These are phyloP conservation scores for Nakataea oryzae DNA, from an alignment of 2,329 filamentous ascomycete species.

Conservation along the genomic window DNA sequence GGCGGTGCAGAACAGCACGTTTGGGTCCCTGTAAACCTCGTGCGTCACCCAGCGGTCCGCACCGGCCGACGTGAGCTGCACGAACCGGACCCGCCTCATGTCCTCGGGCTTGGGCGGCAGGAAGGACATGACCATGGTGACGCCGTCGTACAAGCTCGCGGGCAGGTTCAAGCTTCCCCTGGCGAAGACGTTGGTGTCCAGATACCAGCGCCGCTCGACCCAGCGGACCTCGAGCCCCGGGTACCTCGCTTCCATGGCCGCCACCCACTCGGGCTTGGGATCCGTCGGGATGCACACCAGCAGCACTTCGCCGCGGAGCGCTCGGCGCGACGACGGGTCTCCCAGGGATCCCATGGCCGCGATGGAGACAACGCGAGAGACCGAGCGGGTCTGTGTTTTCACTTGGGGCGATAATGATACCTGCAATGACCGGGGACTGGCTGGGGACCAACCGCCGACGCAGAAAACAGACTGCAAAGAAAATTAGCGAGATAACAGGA, in stretches of 20 bases:
- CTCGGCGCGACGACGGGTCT: not conserved
- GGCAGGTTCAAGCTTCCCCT: slow-evolving; percentile 10
- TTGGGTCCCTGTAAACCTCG: slow-evolving; percentile 19
- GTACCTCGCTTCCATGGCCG: slow-evolving; percentile 15
- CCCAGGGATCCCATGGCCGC: not conserved
- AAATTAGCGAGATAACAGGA: not conserved
- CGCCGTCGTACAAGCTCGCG: slow-evolving; percentile 23
- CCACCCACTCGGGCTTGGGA: slow-evolving; percentile 22
- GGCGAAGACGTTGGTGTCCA: not conserved
- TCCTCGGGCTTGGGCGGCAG: slow-evolving; percentile 18
- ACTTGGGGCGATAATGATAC: not conserved
- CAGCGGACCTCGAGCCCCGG: slow-evolving; percentile 10
- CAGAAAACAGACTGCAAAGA: not conserved
- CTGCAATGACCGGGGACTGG: not conserved
- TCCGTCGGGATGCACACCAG: slow-evolving; percentile 24
- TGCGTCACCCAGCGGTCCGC: slow-evolving; percentile 28
- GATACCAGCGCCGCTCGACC: not conserved
- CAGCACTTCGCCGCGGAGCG: slow-evolving; percentile 25
- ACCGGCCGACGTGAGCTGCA: slow-evolving; percentile 34
- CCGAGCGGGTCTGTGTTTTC: not conserved
- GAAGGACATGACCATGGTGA: slow-evolving; percentile 26
- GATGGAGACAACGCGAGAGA: not conserved
- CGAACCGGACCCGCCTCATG: slow-evolving; percentile 26
- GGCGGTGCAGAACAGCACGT: slow-evolving; percentile 26
- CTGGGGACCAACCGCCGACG: not conserved